Percentiles rank a stretch among this genome's conserved stretches.
phyloP scores from a whole-genome alignment of 1,284 basidiomycete species.

The Malassezia equina region DNA sequence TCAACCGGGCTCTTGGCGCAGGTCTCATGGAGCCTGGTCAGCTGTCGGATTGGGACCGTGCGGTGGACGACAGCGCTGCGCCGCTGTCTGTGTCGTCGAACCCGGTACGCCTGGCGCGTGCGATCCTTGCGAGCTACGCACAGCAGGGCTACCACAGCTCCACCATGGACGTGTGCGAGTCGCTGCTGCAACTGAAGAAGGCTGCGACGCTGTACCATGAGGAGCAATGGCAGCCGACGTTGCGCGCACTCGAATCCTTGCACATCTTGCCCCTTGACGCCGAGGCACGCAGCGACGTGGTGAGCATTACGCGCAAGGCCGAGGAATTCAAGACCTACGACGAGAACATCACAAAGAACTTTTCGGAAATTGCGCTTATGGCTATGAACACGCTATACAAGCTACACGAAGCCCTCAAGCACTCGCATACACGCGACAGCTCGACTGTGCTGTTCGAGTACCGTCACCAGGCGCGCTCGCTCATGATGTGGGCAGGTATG shows the following conservation, averaged over 20 bases:
- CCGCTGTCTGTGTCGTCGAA: constrained; percentile 53
- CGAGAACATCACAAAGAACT: constrained; percentile 69
- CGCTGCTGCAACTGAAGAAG: constrained; percentile 69
- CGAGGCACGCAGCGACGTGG: constrained; percentile 56
- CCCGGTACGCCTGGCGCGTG: constrained; percentile 66
- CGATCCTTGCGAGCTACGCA: constrained; percentile 79
- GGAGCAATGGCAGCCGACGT: constrained; percentile 64
- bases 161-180: constrained; percentile 57
- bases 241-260: constrained; percentile 79
- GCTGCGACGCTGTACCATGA: constrained; percentile 67
- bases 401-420: constrained; percentile 39
- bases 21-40: constrained; percentile 35
- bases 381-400: constrained; percentile 83
- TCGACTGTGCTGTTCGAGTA: constrained; percentile 35
- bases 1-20: constrained; percentile 80
- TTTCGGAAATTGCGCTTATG: constrained; percentile 76
- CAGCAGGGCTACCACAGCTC: constrained; percentile 63
- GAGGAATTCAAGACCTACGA: constrained; percentile 87
- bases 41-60: neutral
- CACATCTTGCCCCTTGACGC: constrained; percentile 76
- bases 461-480: constrained; percentile 36
- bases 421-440: constrained; percentile 29
- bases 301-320: constrained; percentile 71
- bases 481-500: constrained; percentile 48
- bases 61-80: constrained; percentile 17